A percentile compares a stretch with the other conserved stretches of the same genome.
Conservation (phyloP, 371 early-diverging fungal genomes). For the Mucor irregularis region DNA sequence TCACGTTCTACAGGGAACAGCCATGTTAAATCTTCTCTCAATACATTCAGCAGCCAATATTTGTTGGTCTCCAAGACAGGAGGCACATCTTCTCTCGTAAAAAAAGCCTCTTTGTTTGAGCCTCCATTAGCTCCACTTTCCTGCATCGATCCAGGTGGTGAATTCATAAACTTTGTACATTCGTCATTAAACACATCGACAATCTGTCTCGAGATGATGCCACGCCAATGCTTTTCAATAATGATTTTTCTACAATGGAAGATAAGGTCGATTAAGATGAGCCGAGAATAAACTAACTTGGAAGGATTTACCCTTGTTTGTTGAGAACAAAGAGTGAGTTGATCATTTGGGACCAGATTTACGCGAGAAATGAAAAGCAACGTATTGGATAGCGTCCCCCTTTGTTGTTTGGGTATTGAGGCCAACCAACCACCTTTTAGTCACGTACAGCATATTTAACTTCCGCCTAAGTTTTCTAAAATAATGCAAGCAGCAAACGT, state of each 20-base stretch:
- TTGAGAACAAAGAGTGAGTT: constrained; percentile 70
- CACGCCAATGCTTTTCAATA: constrained; percentile 88
- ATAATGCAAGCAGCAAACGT: too few species aligned
- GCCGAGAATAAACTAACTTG: too few species aligned
- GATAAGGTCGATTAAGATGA: too few species aligned
- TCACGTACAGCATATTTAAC: too few species aligned
- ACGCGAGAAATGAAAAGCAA: background rate
- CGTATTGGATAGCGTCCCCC: too few species aligned
- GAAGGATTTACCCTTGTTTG: constrained; percentile 54
- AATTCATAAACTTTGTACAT: constrained; percentile 55
- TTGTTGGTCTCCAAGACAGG: constrained; percentile 70
- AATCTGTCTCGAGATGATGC: constrained; percentile 67
- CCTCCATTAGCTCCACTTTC: constrained; percentile 13
- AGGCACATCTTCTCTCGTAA: constrained; percentile 62
- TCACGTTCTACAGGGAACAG: constrained; percentile 74
- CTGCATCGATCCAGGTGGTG: constrained; percentile 36
- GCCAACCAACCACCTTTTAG: too few species aligned
- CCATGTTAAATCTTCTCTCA: constrained; percentile 70
- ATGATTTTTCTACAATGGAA: constrained; percentile 78
- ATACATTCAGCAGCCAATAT: constrained; percentile 69
- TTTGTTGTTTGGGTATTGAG: too few species aligned
- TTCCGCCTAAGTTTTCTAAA: too few species aligned
- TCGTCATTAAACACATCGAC: constrained; percentile 72
- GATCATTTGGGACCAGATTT: constrained; percentile 39
- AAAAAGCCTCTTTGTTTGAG: constrained; percentile 43